phyloP scores from a whole-genome alignment of 2,329 filamentous ascomycete species.

The Ophiostoma perfectum region DNA sequence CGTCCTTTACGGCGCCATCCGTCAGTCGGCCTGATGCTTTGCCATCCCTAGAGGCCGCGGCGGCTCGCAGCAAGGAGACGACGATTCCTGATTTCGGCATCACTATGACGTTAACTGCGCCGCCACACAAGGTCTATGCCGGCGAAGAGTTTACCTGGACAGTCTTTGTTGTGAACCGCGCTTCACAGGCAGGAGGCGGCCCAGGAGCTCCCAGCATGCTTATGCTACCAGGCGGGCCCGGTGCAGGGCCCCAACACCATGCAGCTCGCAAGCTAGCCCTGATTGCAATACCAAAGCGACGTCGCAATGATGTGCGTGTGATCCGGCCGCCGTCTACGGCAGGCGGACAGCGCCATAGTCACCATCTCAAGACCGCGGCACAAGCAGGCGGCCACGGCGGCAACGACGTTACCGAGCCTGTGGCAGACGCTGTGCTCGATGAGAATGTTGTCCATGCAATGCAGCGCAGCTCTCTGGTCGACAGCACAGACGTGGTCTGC shows the following conservation, averaged over 20 bases:
- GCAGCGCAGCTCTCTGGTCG: slow-evolving; percentile 59
- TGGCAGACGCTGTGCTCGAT: slow-evolving; percentile 64
- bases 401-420: slow-evolving; percentile 30
- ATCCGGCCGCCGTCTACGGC: slow-evolving; percentile 50
- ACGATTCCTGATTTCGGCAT: slow-evolving; percentile 60
- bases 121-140: slow-evolving; percentile 49
- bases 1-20: slow-evolving; percentile 53
- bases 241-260: slow-evolving; percentile 9
- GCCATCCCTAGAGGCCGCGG: slow-evolving; percentile 52
- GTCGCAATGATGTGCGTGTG: slow-evolving; percentile 51
- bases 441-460: slow-evolving; percentile 66
- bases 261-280: slow-evolving; percentile 63
- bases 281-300: slow-evolving; percentile 59
- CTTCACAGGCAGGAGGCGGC: slow-evolving; percentile 33
- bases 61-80: slow-evolving; percentile 40
- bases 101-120: slow-evolving; percentile 67
- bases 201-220: background rate
- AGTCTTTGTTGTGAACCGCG: slow-evolving; percentile 71
- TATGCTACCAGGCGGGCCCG: slow-evolving; percentile 22
- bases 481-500: slow-evolving; percentile 64
- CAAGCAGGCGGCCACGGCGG: background rate
- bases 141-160: slow-evolving; percentile 67
- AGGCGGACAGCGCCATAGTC: slow-evolving; percentile 30
- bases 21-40: slow-evolving; percentile 55
- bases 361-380: background rate